Evolutionary conservation across 257 asterid genomes (phyloP).

Genomic region (Solanum boliviense): DNA sequence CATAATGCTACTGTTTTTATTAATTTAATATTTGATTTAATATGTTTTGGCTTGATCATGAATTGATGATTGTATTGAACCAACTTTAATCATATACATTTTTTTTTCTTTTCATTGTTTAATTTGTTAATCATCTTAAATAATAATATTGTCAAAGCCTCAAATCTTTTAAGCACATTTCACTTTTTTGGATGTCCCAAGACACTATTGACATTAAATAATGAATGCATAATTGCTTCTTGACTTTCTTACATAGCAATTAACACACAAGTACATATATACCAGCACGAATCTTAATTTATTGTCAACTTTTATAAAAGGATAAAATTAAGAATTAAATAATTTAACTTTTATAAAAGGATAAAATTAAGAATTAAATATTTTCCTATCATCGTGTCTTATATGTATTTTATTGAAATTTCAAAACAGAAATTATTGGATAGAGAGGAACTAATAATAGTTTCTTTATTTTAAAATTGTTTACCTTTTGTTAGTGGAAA

Average conservation of each 20-base stretch:
- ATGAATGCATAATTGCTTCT: background rate
- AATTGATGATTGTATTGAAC: conserved; percentile 59
- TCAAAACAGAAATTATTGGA: background rate
- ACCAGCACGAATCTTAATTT: background rate
- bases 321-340: background rate
- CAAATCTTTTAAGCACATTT: background rate
- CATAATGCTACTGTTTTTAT: conserved; percentile 12
- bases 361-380: background rate
- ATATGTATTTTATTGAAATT: background rate
- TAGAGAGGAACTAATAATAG: background rate
- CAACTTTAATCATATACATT: conserved; percentile 16
- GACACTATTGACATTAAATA: background rate
- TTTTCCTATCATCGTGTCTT: background rate
- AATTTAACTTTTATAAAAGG: background rate
- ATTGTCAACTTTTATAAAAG: background rate
- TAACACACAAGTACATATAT: background rate
- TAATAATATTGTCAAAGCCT: background rate
- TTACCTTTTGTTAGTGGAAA: background rate
- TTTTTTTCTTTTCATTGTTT: background rate
- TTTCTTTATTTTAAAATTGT: background rate
- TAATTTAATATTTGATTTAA: background rate
- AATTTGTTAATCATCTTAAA: background rate
- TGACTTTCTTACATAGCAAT: background rate
- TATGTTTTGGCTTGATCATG: conserved; percentile 26
- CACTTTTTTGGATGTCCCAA: background rate